These are phyloP conservation scores for Phytophthora pistaciae DNA, from an alignment of 352 stramenopile genomes.

Conservation along the genomic window DNA sequence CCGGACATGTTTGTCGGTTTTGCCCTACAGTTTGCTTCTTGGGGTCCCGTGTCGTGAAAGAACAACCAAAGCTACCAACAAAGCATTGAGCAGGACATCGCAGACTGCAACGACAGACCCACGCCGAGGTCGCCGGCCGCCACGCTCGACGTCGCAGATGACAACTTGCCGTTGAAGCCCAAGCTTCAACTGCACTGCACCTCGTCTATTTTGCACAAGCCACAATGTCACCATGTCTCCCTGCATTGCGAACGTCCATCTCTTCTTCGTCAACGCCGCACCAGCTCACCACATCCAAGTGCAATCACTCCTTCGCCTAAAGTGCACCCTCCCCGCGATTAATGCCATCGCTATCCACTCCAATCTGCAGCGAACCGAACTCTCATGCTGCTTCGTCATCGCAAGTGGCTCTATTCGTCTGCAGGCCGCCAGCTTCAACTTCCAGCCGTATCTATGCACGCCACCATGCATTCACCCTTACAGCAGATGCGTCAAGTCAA, in stretches of 20 bases:
- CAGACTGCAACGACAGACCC: not conserved
- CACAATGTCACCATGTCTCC: not conserved
- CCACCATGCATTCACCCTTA: slow-evolving; percentile 17
- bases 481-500: slow-evolving; percentile 12
- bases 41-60: not conserved
- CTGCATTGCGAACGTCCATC: not conserved
- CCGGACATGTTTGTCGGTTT: not conserved
- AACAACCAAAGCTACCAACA: not conserved
- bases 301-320: not conserved
- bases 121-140: not conserved
- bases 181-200: slow-evolving; percentile 11
- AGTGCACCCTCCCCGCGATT: not conserved
- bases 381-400: slow-evolving; percentile 5
- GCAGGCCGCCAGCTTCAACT: slow-evolving; percentile 29
- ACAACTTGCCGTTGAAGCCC: slow-evolving; percentile 15
- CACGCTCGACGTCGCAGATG: slow-evolving; percentile 18
- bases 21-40: not conserved
- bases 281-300: not conserved
- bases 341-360: not conserved
- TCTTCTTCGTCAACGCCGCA: not conserved
- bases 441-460: slow-evolving; percentile 33
- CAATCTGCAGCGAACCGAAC: not conserved
- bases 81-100: not conserved
- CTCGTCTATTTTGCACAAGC: slow-evolving; percentile 5
- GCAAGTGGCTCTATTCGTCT: slow-evolving; percentile 33